Evolutionary conservation across 2,329 filamentous ascomycete genomes (phyloP).

Genomic region (Colletotrichum navitas): DNA sequence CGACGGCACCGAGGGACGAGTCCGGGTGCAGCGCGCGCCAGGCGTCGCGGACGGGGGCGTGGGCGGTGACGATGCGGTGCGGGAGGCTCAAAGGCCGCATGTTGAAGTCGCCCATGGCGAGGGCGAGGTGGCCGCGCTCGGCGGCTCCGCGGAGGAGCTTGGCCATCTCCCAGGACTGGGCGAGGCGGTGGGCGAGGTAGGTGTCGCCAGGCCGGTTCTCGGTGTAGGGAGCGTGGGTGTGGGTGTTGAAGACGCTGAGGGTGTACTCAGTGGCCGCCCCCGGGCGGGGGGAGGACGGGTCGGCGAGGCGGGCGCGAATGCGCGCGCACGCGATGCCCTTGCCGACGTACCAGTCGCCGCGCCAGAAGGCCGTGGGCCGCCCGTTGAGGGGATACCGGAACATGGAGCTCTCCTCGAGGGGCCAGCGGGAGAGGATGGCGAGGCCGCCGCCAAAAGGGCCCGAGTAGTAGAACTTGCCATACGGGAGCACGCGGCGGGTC

Average conservation of each 20-base stretch:
- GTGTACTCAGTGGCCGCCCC: slow-evolving; percentile 67
- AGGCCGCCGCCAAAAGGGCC: slow-evolving; percentile 92
- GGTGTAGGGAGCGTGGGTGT: slow-evolving; percentile 89
- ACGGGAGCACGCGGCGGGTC: slow-evolving; percentile 81
- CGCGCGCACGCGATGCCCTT: slow-evolving; percentile 91
- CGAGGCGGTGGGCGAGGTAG: slow-evolving; percentile 89
- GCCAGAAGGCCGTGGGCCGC: slow-evolving; percentile 90
- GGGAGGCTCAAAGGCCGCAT: slow-evolving; percentile 91
- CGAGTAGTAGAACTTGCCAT: slow-evolving; percentile 92
- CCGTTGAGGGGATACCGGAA: slow-evolving; percentile 90
- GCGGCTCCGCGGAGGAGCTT: slow-evolving; percentile 87
- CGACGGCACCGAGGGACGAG: slow-evolving; percentile 81
- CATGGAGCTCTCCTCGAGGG: slow-evolving; percentile 91
- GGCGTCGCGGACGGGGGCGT: slow-evolving; percentile 82
- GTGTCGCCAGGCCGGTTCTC: slow-evolving; percentile 78
- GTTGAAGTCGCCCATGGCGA: slow-evolving; percentile 95
- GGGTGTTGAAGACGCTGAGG: slow-evolving; percentile 90
- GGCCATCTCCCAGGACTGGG: slow-evolving; percentile 94
- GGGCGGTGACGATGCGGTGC: slow-evolving; percentile 83
- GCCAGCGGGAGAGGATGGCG: slow-evolving; percentile 91
- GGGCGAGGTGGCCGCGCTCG: slow-evolving; percentile 83
- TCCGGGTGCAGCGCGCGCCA: slow-evolving; percentile 89
- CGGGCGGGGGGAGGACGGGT: neutral
- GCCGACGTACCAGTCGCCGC: slow-evolving; percentile 96
- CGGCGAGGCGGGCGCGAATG: slow-evolving; percentile 58